A percentile compares a stretch with the other conserved stretches of the same genome.
Evolutionary conservation across 371 early-diverging fungal genomes (phyloP).

Genomic region (Mortierella sp.): DNA sequence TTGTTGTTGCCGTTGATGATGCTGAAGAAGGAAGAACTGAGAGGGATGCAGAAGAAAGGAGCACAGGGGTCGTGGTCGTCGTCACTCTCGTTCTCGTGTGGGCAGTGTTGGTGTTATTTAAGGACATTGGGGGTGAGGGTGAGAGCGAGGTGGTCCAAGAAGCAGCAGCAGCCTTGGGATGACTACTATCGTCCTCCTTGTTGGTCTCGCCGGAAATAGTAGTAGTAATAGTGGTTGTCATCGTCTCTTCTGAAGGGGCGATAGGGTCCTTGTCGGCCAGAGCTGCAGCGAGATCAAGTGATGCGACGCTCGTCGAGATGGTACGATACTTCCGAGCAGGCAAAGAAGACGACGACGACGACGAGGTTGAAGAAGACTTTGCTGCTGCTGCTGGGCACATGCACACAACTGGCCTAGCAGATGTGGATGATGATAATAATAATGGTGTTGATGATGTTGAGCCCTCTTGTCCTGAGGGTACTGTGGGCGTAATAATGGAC

Average conservation of each 20-base stretch:
- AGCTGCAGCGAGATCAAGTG: conserved; percentile 26
- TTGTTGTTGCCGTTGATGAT: neutral
- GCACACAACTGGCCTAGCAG: neutral
- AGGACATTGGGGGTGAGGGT: conserved; percentile 3
- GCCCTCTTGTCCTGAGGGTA: neutral
- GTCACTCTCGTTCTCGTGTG: neutral
- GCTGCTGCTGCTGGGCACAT: neutral
- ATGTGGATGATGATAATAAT: neutral
- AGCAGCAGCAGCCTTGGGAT: neutral
- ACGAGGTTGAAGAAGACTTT: neutral
- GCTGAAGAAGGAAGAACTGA: neutral
- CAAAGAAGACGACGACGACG: neutral
- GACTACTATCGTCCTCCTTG: neutral
- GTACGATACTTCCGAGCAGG: conserved; percentile 32
- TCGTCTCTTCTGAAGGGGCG: neutral
- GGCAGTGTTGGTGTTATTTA: neutral
- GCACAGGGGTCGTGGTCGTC: neutral
- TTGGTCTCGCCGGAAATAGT: neutral
- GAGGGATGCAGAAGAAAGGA: conserved; percentile 16
- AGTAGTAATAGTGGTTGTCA: neutral
- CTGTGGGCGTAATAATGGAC: conserved; percentile 2
- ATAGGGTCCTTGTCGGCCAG: neutral
- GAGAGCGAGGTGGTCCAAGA: neutral
- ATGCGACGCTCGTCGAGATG: conserved; percentile 22
- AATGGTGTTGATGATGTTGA: conserved; percentile 7